These are phyloP conservation scores for Spencermartinsiella ligniputridi DNA, from an alignment of 1,139 yeast species.

Conservation along the genomic window DNA sequence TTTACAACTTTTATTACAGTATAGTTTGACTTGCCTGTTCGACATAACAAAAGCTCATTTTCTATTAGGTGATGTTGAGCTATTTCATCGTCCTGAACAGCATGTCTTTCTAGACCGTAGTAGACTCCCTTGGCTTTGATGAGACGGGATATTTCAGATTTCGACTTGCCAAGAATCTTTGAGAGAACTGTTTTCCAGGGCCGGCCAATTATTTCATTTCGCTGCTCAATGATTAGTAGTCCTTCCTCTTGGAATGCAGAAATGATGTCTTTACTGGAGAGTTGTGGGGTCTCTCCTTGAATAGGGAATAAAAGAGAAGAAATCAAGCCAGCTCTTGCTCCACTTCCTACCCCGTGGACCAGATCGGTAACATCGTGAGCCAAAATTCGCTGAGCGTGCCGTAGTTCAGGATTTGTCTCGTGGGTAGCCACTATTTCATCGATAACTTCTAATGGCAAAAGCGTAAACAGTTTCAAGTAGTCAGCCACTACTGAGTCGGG, in stretches of 20 bases:
- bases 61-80: conserved; percentile 53
- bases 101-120: conserved; percentile 59
- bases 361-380: conserved; percentile 85
- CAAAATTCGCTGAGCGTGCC: conserved; percentile 69
- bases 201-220: conserved; percentile 36
- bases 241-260: conserved; percentile 59
- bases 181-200: conserved; percentile 38
- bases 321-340: conserved; percentile 58
- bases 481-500: conserved; percentile 73
- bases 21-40: conserved; percentile 58
- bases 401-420: conserved; percentile 49
- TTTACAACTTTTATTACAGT: conserved; percentile 18
- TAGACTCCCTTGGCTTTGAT: conserved; percentile 71
- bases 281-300: conserved; percentile 23
- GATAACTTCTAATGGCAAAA: conserved; percentile 62
- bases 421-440: conserved; percentile 52
- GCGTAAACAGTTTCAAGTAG: conserved; percentile 71
- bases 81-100: conserved; percentile 46
- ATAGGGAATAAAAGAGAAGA: conserved; percentile 62
- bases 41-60: conserved; percentile 54
- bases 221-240: conserved; percentile 44
- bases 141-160: conserved; percentile 57
- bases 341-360: conserved; percentile 78
- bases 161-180: conserved; percentile 40
- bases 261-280: conserved; percentile 49